Percentiles rank a stretch among this genome's conserved stretches.
phyloP scores from a whole-genome alignment of 768 basidiomycete species.

The Gelatoporia subvermispora region DNA sequence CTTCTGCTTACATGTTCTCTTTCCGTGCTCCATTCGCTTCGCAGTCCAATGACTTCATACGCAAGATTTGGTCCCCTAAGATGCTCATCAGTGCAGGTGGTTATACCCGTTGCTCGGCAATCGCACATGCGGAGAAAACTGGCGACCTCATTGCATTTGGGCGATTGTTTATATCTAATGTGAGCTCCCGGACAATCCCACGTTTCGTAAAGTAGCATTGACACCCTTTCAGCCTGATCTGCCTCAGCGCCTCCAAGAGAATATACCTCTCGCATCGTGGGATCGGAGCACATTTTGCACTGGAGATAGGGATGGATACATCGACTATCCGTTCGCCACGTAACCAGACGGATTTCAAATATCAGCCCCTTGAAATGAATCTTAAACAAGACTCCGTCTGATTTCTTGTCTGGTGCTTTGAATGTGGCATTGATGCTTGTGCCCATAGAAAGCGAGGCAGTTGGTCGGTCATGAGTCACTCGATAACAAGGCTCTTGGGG shows the following conservation, averaged over 20 bases:
- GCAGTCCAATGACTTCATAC: constrained; percentile 17
- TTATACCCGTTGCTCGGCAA: constrained; percentile 13
- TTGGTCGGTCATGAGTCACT: too few species aligned
- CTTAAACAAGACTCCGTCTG: too few species aligned
- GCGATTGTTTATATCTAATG: constrained; percentile 23
- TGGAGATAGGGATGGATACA: constrained; percentile 1
- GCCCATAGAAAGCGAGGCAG: too few species aligned
- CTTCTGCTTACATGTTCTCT: not conserved
- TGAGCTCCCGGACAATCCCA: constrained; percentile 8
- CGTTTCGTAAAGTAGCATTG: not conserved
- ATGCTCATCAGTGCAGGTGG: constrained; percentile 13
- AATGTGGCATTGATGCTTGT: too few species aligned
- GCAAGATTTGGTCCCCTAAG: constrained; percentile 11
- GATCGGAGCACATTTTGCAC: not conserved
- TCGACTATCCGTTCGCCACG: constrained; percentile 5
- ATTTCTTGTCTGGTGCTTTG: too few species aligned
- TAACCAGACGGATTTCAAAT: too few species aligned
- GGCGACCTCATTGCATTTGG: constrained; percentile 21
- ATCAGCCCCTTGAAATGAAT: too few species aligned
- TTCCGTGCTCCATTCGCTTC: not conserved
- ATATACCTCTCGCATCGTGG: constrained; percentile 23
- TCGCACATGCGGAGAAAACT: constrained; percentile 10
- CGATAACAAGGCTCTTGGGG: too few species aligned
- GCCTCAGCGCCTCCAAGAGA: constrained; percentile 28
- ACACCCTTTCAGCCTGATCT: constrained; percentile 37